Conservation (phyloP, 768 basidiomycete genomes). For the Leccinum rimulosum region DNA sequence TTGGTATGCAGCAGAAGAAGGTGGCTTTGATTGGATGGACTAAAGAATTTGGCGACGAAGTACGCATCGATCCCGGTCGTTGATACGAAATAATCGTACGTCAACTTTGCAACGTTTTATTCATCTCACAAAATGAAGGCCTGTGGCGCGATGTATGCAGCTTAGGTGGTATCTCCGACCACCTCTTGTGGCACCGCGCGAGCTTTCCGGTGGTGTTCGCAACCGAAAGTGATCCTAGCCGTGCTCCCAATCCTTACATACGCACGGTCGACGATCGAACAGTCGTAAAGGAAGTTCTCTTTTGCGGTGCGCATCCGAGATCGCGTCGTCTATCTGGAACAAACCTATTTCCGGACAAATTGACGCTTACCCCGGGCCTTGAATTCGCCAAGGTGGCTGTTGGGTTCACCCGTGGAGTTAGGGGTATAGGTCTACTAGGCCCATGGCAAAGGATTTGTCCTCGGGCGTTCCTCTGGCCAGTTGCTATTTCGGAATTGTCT, state of each 20-base stretch:
- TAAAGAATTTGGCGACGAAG: conserved; percentile 34
- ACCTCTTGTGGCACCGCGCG: conserved; percentile 43
- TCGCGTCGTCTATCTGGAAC: not conserved
- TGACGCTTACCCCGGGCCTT: conserved; percentile 40
- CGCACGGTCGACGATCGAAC: conserved; percentile 33
- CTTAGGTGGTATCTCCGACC: conserved; percentile 44
- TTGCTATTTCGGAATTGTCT: too few relatives aligned
- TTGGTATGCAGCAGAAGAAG: conserved; percentile 79
- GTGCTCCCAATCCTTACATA: conserved; percentile 40
- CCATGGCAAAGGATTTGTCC: not conserved
- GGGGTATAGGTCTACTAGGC: conserved; percentile 14
- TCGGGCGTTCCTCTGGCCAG: too few relatives aligned
- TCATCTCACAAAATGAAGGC: not conserved
- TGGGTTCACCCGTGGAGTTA: conserved; percentile 55
- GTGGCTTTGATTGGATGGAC: conserved; percentile 39
- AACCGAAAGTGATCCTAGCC: conserved; percentile 40
- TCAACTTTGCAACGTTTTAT: not conserved
- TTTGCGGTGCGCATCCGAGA: conserved; percentile 26
- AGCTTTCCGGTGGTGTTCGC: conserved; percentile 42
- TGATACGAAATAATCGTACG: conserved; percentile 32
- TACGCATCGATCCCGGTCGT: conserved; percentile 20
- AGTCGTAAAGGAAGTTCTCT: conserved; percentile 33
- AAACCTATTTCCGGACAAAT: not conserved
- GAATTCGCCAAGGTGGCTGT: conserved; percentile 61
- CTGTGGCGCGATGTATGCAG: not conserved